Percentiles rank a stretch among this genome's conserved stretches.
Evolutionary conservation across 768 basidiomycete genomes (phyloP).

Genomic region (Pleurotus tuber-regium): DNA sequence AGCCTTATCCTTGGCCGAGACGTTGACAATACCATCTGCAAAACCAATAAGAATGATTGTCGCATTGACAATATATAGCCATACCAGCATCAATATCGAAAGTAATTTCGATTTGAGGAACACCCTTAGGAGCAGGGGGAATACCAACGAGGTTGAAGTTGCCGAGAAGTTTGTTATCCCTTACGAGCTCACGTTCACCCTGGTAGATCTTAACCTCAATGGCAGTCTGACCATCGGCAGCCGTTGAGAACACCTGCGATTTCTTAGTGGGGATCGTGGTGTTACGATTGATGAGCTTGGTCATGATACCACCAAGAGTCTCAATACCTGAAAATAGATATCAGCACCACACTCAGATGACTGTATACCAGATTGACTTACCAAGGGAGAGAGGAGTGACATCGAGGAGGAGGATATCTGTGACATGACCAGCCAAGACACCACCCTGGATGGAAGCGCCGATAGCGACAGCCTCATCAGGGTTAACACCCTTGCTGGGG

Average conservation of each 20-base stretch:
- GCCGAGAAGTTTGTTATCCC: constrained; percentile 97
- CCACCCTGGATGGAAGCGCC: constrained; percentile 98
- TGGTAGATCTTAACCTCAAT: constrained; percentile 99
- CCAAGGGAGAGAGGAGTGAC: constrained; percentile 97
- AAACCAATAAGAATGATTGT: background rate
- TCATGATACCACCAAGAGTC: constrained; percentile 99
- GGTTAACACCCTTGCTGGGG: constrained; percentile 98
- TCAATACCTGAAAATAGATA: constrained; percentile 61
- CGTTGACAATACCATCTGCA: constrained; percentile 93
- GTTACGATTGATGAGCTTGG: constrained; percentile 96
- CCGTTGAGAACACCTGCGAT: constrained; percentile 98
- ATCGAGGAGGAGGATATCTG: constrained; percentile 91
- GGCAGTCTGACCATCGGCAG: constrained; percentile 98
- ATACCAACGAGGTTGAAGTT: constrained; percentile 99
- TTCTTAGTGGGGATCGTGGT: constrained; percentile 99
- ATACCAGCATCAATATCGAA: constrained; percentile 96
- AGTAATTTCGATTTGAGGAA: constrained; percentile 85
- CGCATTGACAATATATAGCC: constrained; percentile 17
- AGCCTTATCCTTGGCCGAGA: constrained; percentile 93
- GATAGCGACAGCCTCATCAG: constrained; percentile 98
- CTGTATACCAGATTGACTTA: constrained; percentile 28
- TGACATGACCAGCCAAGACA: constrained; percentile 95
- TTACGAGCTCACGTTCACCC: constrained; percentile 97
- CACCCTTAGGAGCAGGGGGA: constrained; percentile 81
- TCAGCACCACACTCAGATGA: background rate